Conservation (phyloP, 805 yeast genomes). For the Candida quercuum region DNA sequence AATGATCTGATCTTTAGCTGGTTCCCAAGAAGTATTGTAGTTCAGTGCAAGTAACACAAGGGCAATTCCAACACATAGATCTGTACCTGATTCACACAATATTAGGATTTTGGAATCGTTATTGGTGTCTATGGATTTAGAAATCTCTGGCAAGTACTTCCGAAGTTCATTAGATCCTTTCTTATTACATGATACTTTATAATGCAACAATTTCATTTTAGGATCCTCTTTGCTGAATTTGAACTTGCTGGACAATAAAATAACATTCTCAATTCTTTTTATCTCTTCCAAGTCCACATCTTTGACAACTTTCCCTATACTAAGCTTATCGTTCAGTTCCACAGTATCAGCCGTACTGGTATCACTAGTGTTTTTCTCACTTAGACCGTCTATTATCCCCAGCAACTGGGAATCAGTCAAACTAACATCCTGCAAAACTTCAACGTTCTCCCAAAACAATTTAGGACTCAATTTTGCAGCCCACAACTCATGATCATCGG, state of each 20-base stretch:
- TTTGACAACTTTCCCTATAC: slow-evolving; percentile 19
- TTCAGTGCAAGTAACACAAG: slow-evolving; percentile 44
- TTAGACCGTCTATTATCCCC: slow-evolving; percentile 7
- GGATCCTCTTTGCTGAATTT: not conserved
- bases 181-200: slow-evolving; percentile 39
- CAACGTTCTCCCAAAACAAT: slow-evolving; percentile 49
- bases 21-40: slow-evolving; percentile 39
- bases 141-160: slow-evolving; percentile 37
- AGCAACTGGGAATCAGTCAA: slow-evolving; percentile 28
- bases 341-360: slow-evolving; percentile 8
- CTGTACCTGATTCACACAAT: slow-evolving; percentile 60
- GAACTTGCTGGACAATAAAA: slow-evolving; percentile 8
- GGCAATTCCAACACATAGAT: slow-evolving; percentile 58
- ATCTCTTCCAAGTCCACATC: slow-evolving; percentile 3
- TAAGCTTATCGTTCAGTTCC: slow-evolving; percentile 12
- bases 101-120: no score
- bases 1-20: slow-evolving; percentile 14
- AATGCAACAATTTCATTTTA: slow-evolving; percentile 11
- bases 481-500: slow-evolving; percentile 93
- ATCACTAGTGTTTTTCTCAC: not conserved
- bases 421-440: slow-evolving; percentile 21
- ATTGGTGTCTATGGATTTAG: slow-evolving; percentile 21
- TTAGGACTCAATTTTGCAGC: slow-evolving; percentile 47
- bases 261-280: slow-evolving; percentile 2
- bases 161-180: slow-evolving; percentile 64